Percentiles rank a stretch among this genome's conserved stretches.
phyloP scores from a whole-genome alignment of 2,329 filamentous ascomycete genomes.

The Aspergillus sp. region DNA sequence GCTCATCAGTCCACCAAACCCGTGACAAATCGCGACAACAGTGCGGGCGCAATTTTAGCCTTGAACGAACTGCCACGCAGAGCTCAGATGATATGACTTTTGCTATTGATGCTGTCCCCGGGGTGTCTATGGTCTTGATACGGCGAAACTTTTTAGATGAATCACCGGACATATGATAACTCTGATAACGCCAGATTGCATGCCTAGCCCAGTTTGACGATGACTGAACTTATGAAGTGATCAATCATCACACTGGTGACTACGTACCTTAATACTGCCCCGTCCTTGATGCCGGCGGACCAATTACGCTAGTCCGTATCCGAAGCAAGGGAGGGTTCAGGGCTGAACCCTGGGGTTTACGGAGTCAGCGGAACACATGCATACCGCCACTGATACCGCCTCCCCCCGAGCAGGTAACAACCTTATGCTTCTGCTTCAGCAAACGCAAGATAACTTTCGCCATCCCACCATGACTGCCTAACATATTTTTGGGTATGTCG shows the following conservation, averaged over 20 bases:
- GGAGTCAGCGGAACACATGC: constrained; percentile 19
- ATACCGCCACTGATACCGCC: not conserved
- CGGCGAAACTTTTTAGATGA: not conserved
- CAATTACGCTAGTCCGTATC: constrained; percentile 22
- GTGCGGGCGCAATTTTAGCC: too few species aligned
- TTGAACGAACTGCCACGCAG: too few species aligned
- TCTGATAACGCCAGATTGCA: too few species aligned
- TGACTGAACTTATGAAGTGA: not conserved
- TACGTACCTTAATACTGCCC: not conserved
- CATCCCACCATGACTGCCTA: constrained; percentile 21
- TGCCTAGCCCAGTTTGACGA: too few species aligned
- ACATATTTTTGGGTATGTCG: constrained; percentile 23
- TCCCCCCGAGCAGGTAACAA: constrained; percentile 1
- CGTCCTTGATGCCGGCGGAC: not conserved
- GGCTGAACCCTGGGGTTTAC: constrained; percentile 27
- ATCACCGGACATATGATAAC: too few species aligned
- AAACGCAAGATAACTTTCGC: constrained; percentile 3
- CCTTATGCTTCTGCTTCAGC: not conserved
- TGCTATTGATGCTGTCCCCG: not conserved
- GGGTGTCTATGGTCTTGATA: not conserved
- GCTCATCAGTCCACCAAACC: too few species aligned
- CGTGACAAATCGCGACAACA: too few species aligned
- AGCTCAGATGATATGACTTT: not conserved
- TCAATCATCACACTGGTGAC: not conserved
- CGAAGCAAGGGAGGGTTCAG: constrained; percentile 29